Evolutionary conservation across 2,329 filamentous ascomycete species (phyloP).

Genomic region (Diaporthe capsici): DNA sequence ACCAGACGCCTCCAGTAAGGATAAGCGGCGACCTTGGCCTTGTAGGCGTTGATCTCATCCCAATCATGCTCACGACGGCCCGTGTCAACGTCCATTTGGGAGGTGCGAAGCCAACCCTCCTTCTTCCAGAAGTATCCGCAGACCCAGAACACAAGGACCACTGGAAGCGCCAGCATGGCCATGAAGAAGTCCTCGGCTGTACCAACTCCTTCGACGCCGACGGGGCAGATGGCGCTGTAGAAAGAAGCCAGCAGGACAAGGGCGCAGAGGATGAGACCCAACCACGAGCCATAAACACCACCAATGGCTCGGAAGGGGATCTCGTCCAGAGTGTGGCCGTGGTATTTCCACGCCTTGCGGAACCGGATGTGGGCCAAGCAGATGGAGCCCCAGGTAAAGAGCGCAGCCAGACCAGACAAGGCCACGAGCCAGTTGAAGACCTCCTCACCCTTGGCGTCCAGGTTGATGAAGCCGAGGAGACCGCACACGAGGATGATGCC

Average conservation of each 20-base stretch:
- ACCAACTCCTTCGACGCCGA: conserved; percentile 48
- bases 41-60: conserved; percentile 67
- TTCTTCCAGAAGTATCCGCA: conserved; percentile 76
- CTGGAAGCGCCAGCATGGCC: conserved; percentile 67
- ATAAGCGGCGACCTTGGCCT: conserved; percentile 58
- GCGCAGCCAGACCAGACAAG: conserved; percentile 74
- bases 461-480: conserved; percentile 63
- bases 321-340: conserved; percentile 75
- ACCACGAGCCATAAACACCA: conserved; percentile 74
- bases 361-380: conserved; percentile 79
- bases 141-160: conserved; percentile 68
- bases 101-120: conserved; percentile 67
- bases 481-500: conserved; percentile 63
- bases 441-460: conserved; percentile 58
- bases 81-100: conserved; percentile 77
- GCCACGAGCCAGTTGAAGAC: conserved; percentile 78
- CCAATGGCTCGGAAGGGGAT: conserved; percentile 74
- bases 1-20: conserved; percentile 61
- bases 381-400: conserved; percentile 81
- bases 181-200: conserved; percentile 65
- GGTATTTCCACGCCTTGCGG: conserved; percentile 72
- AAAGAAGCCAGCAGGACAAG: conserved; percentile 68
- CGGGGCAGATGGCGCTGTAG: conserved; percentile 55
- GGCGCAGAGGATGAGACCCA: conserved; percentile 71
- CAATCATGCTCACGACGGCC: conserved; percentile 74